These are phyloP conservation scores for Citrus sinensis DNA, from an alignment of 345 rosid species.

Conservation along the genomic window DNA sequence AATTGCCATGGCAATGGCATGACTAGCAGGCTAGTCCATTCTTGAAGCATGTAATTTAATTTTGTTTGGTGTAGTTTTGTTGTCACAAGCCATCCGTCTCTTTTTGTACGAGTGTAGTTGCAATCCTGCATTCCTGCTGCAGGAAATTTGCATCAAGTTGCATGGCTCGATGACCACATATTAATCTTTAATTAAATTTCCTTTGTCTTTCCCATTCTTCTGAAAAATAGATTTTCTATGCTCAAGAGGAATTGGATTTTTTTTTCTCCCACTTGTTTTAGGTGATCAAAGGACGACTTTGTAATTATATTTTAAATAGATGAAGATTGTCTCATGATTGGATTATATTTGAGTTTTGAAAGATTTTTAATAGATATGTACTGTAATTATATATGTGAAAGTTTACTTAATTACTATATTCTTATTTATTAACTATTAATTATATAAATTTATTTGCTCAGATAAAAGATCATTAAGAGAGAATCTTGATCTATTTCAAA, in stretches of 20 bases:
- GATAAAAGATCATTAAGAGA: too few species aligned
- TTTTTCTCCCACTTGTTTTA: background rate
- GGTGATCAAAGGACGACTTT: background rate
- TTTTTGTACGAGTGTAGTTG: background rate
- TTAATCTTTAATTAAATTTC: background rate
- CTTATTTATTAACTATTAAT: too few species aligned
- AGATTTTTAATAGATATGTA: too few species aligned
- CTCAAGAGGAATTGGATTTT: background rate
- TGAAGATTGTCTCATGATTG: too few species aligned
- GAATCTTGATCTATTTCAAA: too few species aligned
- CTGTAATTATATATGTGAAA: too few species aligned
- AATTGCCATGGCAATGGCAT: background rate
- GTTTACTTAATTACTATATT: too few species aligned
- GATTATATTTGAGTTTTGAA: too few species aligned
- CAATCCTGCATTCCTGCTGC: background rate
- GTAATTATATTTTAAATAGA: too few species aligned
- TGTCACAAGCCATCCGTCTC: slow-evolving; percentile 22
- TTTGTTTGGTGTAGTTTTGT: background rate
- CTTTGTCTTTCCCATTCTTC: background rate
- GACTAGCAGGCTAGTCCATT: background rate
- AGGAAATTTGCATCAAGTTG: slow-evolving; percentile 12
- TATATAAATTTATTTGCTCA: too few species aligned
- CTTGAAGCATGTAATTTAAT: background rate
- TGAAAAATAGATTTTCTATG: background rate
- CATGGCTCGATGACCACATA: background rate